Base-by-base conservation (phyloP, 805 yeast genomes). In the Metschnikowia cerradonensis region DNA sequence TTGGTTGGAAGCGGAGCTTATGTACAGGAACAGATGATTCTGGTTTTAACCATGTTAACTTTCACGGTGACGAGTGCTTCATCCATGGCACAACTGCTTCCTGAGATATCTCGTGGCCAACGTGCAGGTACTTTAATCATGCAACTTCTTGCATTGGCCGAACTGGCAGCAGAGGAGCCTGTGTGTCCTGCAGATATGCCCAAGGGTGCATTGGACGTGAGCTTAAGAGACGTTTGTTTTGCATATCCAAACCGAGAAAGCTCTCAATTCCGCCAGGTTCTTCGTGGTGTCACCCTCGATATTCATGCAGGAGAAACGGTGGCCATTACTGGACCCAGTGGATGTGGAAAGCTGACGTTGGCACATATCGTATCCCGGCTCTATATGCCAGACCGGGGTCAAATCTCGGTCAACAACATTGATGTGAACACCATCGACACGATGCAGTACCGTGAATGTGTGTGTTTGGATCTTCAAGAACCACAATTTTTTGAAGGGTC, bases 281-380 rank as follows among this genome's bases (percentile, higher is more conserved):
- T 86, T 32, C 65, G 69, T 1, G 58, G 75, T 31, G 57, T 87
- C 6, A 64, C 66, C 8, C 67, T 86, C 32, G 40, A 52, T 0
- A 63, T 91, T 1, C 30, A 60, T 0, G 58, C 68, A 10, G 79
- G 80, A 17, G 80, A 81, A 50, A 71, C 79, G 0, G 71, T 86
- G 19, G 94, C 88, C 0, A 66, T 94, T 1, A 80, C 84, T 3
- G 99, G 99, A 0, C 82, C 79, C 34, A 88, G 97, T 1, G 99
- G 99, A 0, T 78, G 86, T 13, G 99, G 99, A 0, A 94, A 94
- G 66, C 86, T 97, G 0, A 90, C 98, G 0, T 54, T 92, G 1
- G 67, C 82, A 0, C 71, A 76, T 1, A 58, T 91, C 11, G 55
- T 91, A 0, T 66, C 83, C 1, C 71, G 85, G 45, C 65, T 91